These are phyloP conservation scores for Chrysanthemum lavandulifolium DNA, from an alignment of 129 eudicot genomes.

Conservation along the genomic window DNA sequence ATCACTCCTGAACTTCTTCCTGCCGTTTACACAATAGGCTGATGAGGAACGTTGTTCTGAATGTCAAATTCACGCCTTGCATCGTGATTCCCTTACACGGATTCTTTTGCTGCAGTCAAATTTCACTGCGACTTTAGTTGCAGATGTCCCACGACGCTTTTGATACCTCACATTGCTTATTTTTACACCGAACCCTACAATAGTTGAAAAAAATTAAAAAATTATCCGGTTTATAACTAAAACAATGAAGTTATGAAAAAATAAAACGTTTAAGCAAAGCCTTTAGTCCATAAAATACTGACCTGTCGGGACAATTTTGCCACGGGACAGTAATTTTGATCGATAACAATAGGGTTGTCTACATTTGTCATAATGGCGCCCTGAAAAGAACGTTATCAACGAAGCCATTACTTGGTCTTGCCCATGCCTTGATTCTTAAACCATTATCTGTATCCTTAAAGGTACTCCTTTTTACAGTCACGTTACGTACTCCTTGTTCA, in stretches of 20 bases:
- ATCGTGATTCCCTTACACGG: constrained; percentile 52
- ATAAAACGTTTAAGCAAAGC: too few relatives aligned
- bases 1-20: constrained; percentile 45
- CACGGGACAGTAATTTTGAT: constrained; percentile 60
- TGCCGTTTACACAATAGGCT: constrained; percentile 41
- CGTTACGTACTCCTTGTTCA: constrained; percentile 59
- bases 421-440: constrained; percentile 64
- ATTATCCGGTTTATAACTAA: neutral
- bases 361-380: constrained; percentile 48
- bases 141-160: constrained; percentile 60
- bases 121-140: constrained; percentile 54
- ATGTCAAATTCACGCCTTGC: constrained; percentile 46
- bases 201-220: neutral
- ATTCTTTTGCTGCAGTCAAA: constrained; percentile 48
- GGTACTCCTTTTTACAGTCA: constrained; percentile 49
- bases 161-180: constrained; percentile 48
- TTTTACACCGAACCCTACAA: constrained; percentile 41
- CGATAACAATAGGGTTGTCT: constrained; percentile 53
- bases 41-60: constrained; percentile 33
- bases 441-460: constrained; percentile 57
- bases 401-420: constrained; percentile 51
- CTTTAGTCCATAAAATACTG: too few relatives aligned
- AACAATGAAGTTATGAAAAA: too few relatives aligned
- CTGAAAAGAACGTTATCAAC: constrained; percentile 47
- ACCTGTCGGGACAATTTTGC: constrained; percentile 50